Conservation (phyloP, 2,329 filamentous ascomycete genomes). For the Penicillium fuscoglaucum region DNA sequence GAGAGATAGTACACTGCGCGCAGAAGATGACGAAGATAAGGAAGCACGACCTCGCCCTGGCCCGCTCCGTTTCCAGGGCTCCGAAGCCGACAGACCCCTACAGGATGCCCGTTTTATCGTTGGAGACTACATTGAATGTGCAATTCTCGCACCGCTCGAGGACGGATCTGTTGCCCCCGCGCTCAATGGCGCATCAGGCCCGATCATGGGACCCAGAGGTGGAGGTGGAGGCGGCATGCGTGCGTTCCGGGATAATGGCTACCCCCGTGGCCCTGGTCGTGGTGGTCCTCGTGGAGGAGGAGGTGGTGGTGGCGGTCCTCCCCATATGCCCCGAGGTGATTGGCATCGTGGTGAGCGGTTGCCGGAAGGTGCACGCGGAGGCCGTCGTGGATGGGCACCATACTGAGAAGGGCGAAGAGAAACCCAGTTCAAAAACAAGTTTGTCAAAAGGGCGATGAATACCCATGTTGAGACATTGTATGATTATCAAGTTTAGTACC, state of each 20-base stretch:
- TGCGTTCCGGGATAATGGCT: constrained; percentile 49
- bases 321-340: constrained; percentile 40
- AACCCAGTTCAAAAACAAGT: neutral
- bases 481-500: constrained; percentile 10
- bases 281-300: constrained; percentile 43
- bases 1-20: constrained; percentile 28
- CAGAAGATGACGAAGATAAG: constrained; percentile 41
- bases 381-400: constrained; percentile 45
- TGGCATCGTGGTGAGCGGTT: constrained; percentile 52
- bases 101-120: constrained; percentile 78
- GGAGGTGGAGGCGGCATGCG: constrained; percentile 40
- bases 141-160: constrained; percentile 71
- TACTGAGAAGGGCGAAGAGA: constrained; percentile 27
- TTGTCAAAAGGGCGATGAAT: constrained; percentile 4
- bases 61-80: constrained; percentile 49
- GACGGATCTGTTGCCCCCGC: constrained; percentile 71
- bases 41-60: constrained; percentile 34
- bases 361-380: constrained; percentile 38
- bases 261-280: constrained; percentile 44
- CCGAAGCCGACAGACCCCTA: constrained; percentile 71
- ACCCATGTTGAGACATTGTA: constrained; percentile 17
- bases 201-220: constrained; percentile 30
- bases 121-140: constrained; percentile 84
- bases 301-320: constrained; percentile 43
- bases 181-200: constrained; percentile 26